phyloP scores from a whole-genome alignment of 192 early-diverging fungal species.

The Umbelopsis sp. region DNA sequence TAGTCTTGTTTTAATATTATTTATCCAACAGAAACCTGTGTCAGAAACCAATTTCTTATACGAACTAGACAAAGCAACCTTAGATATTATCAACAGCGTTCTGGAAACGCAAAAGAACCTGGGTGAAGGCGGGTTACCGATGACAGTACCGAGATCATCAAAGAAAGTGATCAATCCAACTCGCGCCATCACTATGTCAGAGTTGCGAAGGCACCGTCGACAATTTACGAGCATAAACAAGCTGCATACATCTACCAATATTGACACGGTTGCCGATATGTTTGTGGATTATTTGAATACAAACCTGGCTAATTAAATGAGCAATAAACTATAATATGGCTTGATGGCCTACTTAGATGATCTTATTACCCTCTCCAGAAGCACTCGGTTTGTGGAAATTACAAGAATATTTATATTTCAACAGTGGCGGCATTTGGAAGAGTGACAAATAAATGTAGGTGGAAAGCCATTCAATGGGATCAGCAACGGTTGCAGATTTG shows the following conservation, averaged over 20 bases:
- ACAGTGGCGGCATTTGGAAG: too few species aligned
- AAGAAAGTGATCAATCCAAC: constrained; percentile 68
- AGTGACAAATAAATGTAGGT: too few species aligned
- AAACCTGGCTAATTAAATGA: constrained; percentile 55
- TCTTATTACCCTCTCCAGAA: too few species aligned
- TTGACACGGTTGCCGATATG: constrained; percentile 71
- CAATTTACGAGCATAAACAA: constrained; percentile 92
- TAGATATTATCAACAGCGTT: constrained; percentile 77
- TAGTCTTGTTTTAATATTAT: too few species aligned
- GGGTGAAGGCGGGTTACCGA: constrained; percentile 49
- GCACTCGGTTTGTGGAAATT: too few species aligned
- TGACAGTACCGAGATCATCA: constrained; percentile 59
- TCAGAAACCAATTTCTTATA: constrained; percentile 90
- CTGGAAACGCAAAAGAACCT: constrained; percentile 78
- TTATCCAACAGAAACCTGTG: constrained; percentile 71
- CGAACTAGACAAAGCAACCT: constrained; percentile 84
- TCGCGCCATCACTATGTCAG: constrained; percentile 73
- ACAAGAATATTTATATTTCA: too few species aligned
- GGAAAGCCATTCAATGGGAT: too few species aligned
- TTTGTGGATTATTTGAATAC: constrained; percentile 96
- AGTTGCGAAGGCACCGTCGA: constrained; percentile 76
- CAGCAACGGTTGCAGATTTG: too few species aligned
- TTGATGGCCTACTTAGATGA: background rate
- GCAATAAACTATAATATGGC: constrained; percentile 19
- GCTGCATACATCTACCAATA: constrained; percentile 73